Percentiles rank a stretch among this genome's conserved stretches.
phyloP scores from a whole-genome alignment of 2,329 filamentous ascomycete genomes.

The Fusarium vanettenii region DNA sequence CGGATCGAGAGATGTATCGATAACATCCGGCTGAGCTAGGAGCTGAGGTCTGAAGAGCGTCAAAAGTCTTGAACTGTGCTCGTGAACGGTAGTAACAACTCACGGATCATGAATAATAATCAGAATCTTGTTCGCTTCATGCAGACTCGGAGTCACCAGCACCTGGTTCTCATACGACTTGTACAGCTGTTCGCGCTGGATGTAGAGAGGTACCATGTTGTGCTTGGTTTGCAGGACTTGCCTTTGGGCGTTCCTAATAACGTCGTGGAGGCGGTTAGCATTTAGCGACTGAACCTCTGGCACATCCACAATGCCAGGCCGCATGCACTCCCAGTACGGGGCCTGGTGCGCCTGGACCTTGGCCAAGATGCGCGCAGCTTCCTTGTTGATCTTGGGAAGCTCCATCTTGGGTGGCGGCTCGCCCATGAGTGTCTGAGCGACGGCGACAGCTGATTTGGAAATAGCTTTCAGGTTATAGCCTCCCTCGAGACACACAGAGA shows the following conservation, averaged over 20 bases:
- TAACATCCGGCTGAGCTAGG: conserved; percentile 72
- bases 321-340: conserved; percentile 89
- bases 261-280: conserved; percentile 78
- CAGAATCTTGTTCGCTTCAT: conserved; percentile 74
- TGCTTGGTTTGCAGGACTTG: conserved; percentile 77
- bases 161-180: conserved; percentile 89
- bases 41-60: conserved; percentile 69
- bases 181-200: conserved; percentile 78
- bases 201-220: conserved; percentile 82
- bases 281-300: conserved; percentile 63
- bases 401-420: conserved; percentile 80
- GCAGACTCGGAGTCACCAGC: conserved; percentile 79
- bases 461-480: conserved; percentile 96
- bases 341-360: conserved; percentile 71
- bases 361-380: conserved; percentile 66
- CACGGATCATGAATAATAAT: conserved; percentile 93
- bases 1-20: conserved; percentile 79
- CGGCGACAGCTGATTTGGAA: conserved; percentile 89
- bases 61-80: neutral
- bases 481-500: conserved; percentile 93
- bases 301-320: conserved; percentile 71
- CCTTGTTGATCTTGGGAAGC: conserved; percentile 67
- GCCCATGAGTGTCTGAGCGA: conserved; percentile 93
- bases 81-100: conserved; percentile 49
- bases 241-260: conserved; percentile 82